Base-by-base conservation (phyloP, 83 land plant species). In the Picea abies region DNA sequence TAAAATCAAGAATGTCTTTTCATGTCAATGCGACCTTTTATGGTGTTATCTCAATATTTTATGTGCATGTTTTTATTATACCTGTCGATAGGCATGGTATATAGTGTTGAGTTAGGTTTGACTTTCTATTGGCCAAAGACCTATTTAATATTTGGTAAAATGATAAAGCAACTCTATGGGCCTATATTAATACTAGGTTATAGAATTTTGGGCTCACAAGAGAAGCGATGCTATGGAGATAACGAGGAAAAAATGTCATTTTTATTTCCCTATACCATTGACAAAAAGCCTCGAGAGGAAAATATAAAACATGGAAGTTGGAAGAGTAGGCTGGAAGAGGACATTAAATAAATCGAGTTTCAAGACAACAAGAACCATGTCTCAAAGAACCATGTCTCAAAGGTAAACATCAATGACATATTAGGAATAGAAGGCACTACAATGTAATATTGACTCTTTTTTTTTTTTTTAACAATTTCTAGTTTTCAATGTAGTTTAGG, bases 281-380 rank as follows among this genome's bases (percentile, higher is more conserved):
- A 93, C 60, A 91, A 91, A 44, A 94, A 87, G 32, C 88, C 97
- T 19, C 95, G 95, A 5, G 91, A 92, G 87, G 98, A 96, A 80
- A 92, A 89, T 72, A 85, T 78, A 32, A 81, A 88, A 47, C 89
- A 85, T 58, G 96, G 91, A 5, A 91, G 90, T 83, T 96, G 97
- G 97, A 92, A 87, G 66, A 80, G 90, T 78, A 97, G 91, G 82
- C 82, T 96, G 23, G 97, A 93, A 80, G 94, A 96, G 83, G 97
- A 94, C 83, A 94, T 93, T 96, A 96, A 91, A 84, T 86, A 84
- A 87, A 93, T 96, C 44, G 89, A 93, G 79, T 85, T 82, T 73
- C 92, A 94, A 79, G 98, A 96, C 66, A 96, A 93, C 82, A 87
- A 88, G 69, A 94, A 93, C 83, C 98, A n/a, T n/a, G n/a, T n/a